Conservation (phyloP, 2,329 filamentous ascomycete species). For the Blumeriella jaapii region DNA sequence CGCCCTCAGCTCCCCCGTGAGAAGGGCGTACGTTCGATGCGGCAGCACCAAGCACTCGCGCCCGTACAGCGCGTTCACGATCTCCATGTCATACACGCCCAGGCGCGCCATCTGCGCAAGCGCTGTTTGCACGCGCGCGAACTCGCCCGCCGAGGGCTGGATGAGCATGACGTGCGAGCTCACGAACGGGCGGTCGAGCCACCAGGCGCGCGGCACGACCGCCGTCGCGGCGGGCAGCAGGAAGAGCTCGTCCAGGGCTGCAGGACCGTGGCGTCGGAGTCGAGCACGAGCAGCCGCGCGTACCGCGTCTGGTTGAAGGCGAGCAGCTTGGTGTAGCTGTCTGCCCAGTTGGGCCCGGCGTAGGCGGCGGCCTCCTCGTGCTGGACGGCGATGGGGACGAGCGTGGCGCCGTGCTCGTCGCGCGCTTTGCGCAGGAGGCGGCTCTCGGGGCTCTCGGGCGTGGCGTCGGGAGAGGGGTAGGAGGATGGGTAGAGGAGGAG, state of each 20-base stretch:
- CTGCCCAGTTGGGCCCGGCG: slow-evolving; percentile 15
- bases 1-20: slow-evolving; percentile 44
- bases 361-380: slow-evolving; percentile 27
- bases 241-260: slow-evolving; percentile 48
- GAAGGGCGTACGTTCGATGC: slow-evolving; percentile 42
- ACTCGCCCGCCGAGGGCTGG: slow-evolving; percentile 41
- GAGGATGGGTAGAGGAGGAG: slow-evolving; percentile 35
- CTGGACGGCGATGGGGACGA: slow-evolving; percentile 33
- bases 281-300: slow-evolving; percentile 14
- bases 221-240: slow-evolving; percentile 39
- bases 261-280: slow-evolving; percentile 19
- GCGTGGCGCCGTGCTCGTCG: slow-evolving; percentile 34
- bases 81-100: slow-evolving; percentile 48
- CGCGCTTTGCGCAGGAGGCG: slow-evolving; percentile 32
- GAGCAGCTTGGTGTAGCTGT: slow-evolving; percentile 54
- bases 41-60: slow-evolving; percentile 36
- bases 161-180: slow-evolving; percentile 47
- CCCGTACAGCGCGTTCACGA: slow-evolving; percentile 25
- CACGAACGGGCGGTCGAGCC: slow-evolving; percentile 36
- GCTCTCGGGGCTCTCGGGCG: slow-evolving; percentile 24
- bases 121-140: slow-evolving; percentile 27
- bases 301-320: slow-evolving; percentile 59
- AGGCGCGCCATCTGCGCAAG: slow-evolving; percentile 16
- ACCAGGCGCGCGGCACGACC: slow-evolving; percentile 51
- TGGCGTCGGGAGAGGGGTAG: slow-evolving; percentile 25